Percentiles rank a stretch among this genome's conserved stretches.
Evolutionary conservation across 805 yeast species (phyloP).

Genomic region (Candida insectalens): DNA sequence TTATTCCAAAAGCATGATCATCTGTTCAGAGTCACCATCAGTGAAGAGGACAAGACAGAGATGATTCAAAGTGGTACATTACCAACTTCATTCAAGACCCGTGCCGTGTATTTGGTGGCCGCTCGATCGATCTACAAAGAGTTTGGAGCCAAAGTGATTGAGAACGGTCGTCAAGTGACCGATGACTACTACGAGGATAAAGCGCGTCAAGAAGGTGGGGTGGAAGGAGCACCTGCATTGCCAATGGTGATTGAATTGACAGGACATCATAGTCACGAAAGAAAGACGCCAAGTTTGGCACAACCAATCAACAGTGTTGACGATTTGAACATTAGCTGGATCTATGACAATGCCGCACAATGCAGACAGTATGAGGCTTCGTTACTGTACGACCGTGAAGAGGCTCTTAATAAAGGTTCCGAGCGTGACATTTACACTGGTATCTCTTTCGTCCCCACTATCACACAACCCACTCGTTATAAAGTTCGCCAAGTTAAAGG

Average conservation of each 20-base stretch:
- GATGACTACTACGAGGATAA: conserved; percentile 84
- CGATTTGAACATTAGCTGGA: conserved; percentile 52
- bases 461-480: conserved; percentile 60
- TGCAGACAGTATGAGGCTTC: conserved; percentile 62
- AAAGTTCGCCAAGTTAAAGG: conserved; percentile 17
- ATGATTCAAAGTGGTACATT: conserved; percentile 71
- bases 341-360: conserved; percentile 74
- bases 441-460: conserved; percentile 59
- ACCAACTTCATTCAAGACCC: conserved; percentile 85
- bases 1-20: conserved; percentile 79
- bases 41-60: conserved; percentile 73
- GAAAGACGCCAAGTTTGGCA: neutral
- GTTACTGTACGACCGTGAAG: conserved; percentile 47
- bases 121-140: conserved; percentile 85
- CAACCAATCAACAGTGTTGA: conserved; percentile 20
- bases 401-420: conserved; percentile 25
- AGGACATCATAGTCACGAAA: neutral
- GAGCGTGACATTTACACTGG: conserved; percentile 79
- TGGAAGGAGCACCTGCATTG: conserved; percentile 48
- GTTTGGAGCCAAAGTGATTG: conserved; percentile 79
- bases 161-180: conserved; percentile 66
- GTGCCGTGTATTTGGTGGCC: conserved; percentile 82
- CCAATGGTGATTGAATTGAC: neutral
- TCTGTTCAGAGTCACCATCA: conserved; percentile 62
- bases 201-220: conserved; percentile 48